Percentiles rank a stretch among this genome's conserved stretches.
These are phyloP conservation scores for Picochlorum sp. DNA, from an alignment of 139 green algal species.

Conservation along the genomic window DNA sequence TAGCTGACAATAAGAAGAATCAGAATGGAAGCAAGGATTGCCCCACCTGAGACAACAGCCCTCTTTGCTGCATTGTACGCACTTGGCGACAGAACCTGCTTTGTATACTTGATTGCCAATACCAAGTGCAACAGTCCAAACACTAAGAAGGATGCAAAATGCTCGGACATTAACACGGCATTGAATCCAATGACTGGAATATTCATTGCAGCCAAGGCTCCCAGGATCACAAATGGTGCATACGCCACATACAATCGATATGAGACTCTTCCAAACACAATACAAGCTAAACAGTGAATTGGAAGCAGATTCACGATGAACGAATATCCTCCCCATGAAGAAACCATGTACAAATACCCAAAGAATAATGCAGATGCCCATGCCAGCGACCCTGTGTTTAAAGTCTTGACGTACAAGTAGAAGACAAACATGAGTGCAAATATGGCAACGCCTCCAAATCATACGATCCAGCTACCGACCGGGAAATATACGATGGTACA, in stretches of 20 bases:
- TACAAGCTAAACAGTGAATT: constrained; percentile 82
- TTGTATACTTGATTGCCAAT: constrained; percentile 52
- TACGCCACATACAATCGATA: constrained; percentile 73
- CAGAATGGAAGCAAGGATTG: constrained; percentile 19
- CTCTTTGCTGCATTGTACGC: constrained; percentile 48
- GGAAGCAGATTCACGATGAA: constrained; percentile 98
- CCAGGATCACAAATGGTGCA: constrained; percentile 68
- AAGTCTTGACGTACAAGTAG: constrained; percentile 79
- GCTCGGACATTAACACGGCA: constrained; percentile 87
- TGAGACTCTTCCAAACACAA: constrained; percentile 57
- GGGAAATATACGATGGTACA: constrained; percentile 85
- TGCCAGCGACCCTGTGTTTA: constrained; percentile 39
- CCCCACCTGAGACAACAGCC: constrained; percentile 42
- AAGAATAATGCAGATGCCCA: constrained; percentile 59
- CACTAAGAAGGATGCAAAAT: constrained; percentile 88
- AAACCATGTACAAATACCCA: constrained; percentile 84
- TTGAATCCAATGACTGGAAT: constrained; percentile 97
- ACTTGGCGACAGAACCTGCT: constrained; percentile 37
- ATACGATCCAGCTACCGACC: constrained; percentile 76
- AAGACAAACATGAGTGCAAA: constrained; percentile 84
- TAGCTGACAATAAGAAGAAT: constrained; percentile 59
- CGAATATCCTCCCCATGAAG: constrained; percentile 92
- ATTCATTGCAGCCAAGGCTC: constrained; percentile 60
- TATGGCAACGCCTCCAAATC: constrained; percentile 92
- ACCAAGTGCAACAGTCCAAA: constrained; percentile 73